Base-by-base conservation (phyloP, 1,139 yeast species). In the Pichia sp. region DNA sequence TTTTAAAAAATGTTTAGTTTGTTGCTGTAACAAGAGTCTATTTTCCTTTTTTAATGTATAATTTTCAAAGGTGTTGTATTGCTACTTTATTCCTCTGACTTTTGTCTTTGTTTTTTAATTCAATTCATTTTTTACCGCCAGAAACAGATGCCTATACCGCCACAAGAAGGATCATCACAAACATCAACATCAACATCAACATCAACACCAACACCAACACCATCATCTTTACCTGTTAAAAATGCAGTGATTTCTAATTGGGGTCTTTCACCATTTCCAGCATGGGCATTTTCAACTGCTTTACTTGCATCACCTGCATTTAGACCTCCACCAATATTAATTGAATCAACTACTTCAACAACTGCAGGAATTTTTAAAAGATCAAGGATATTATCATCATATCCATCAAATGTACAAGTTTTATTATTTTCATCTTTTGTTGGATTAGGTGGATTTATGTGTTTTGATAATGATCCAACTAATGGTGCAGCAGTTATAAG, bases 401-500 rank as follows among this genome's bases (percentile, higher is more conserved):
- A 60, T 23, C 83, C 85, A 2, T 63, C 74, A 1, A 64, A 66
- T 22, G 51, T 67, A 29, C 67, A 74, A 33, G 72, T 76, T 22
- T 54, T 71, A 9, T 64, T 80, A 4, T 87, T 87, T 61, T 90
- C 95, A 6, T 68, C 78, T 1, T 82, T 90, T 30, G 71, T 79
- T 53, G 85, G 83, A 1, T 65, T 86, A 20, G 97, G 97, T 26
- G 87, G 90, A 16, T 85, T 78, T 70, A 82, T 90, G 70, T 76
- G 84, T 46, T 70, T 70, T 54, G 97, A 90, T 59, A 86, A 89
- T 20, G 97, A 89, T 58, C 67, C 80, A 33, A 74, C 77, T 43
- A 83, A 87, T 64, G 97, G 96, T 7, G 77, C 95, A 1, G 97
- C 97, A 0, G 87, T 92, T 64, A 72, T 80, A 6, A 75, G 85